phyloP scores from a whole-genome alignment of 116 monocot species.

The Zostera marina region DNA sequence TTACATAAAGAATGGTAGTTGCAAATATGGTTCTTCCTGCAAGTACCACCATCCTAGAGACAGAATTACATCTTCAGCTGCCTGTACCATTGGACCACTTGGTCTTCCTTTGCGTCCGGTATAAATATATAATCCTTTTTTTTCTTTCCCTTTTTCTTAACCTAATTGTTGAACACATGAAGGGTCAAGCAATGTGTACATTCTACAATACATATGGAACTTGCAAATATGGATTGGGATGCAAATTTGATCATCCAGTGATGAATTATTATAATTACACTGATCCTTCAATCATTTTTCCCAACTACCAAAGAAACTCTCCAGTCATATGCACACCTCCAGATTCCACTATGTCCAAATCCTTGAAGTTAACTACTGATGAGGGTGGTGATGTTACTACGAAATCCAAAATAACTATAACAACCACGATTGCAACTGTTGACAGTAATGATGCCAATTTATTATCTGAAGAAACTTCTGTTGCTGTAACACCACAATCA shows the following conservation, averaged over 20 bases:
- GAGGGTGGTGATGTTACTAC: too few species aligned
- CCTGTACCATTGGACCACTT: constrained; percentile 32
- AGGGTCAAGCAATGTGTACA: constrained; percentile 53
- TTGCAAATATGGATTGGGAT: constrained; percentile 65
- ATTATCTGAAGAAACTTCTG: too few species aligned
- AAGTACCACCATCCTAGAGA: constrained; percentile 84
- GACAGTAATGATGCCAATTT: too few species aligned
- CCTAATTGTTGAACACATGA: not conserved
- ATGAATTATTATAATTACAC: constrained; percentile 41
- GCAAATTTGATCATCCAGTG: constrained; percentile 62
- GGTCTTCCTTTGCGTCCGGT: constrained; percentile 82
- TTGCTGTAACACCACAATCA: too few species aligned
- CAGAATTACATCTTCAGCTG: constrained; percentile 12
- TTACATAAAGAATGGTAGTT: constrained; percentile 63
- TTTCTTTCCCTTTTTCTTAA: too few species aligned
- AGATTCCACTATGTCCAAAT: constrained; percentile 9
- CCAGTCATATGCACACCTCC: constrained; percentile 10
- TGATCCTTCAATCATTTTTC: constrained; percentile 15
- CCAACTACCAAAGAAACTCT: constrained; percentile 21
- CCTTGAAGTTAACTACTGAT: constrained; percentile 3
- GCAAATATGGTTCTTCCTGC: constrained; percentile 70
- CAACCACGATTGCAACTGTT: too few species aligned
- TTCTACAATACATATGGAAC: constrained; percentile 41
- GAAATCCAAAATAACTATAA: too few species aligned
- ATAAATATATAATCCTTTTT: constrained; percentile 3